Evolutionary conservation across 2,329 filamentous ascomycete species (phyloP).

Genomic region (Cladosporium sp.): DNA sequence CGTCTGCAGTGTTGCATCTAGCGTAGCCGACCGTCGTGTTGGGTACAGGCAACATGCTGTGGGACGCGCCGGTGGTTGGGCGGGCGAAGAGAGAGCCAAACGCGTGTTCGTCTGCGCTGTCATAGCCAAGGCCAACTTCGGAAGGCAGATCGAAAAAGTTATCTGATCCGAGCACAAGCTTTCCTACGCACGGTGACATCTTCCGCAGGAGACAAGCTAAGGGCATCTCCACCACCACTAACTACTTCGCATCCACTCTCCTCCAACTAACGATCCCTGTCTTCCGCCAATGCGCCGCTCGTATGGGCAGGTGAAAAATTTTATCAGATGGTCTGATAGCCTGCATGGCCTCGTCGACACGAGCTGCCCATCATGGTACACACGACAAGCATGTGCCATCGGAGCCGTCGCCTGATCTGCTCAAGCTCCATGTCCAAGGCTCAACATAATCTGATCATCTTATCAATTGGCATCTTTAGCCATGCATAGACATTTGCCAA

Average conservation of each 20-base stretch:
- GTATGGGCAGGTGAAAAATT: conserved; percentile 6
- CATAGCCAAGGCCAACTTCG: background rate
- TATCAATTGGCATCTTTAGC: conserved; percentile 15
- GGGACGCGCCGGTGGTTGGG: background rate
- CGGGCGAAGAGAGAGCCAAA: conserved; percentile 6
- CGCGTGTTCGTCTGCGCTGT: background rate
- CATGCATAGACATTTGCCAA: conserved; percentile 1
- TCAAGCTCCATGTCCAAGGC: background rate
- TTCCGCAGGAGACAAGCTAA: background rate
- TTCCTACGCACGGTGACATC: background rate
- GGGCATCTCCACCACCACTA: conserved; percentile 5
- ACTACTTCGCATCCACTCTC: background rate
- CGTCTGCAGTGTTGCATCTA: conserved; percentile 16
- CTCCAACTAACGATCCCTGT: background rate
- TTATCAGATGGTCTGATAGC: conserved; percentile 18
- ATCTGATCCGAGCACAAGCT: conserved; percentile 18
- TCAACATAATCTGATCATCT: conserved; percentile 22
- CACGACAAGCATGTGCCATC: conserved; percentile 5
- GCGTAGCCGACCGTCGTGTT: background rate
- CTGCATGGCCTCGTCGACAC: background rate
- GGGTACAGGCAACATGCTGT: conserved; percentile 1
- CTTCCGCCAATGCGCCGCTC: background rate
- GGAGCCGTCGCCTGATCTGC: conserved; percentile 1
- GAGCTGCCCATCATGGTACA: background rate
- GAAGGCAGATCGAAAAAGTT: conserved; percentile 6